Percentiles rank a stretch among this genome's conserved stretches.
Evolutionary conservation across 2,329 filamentous ascomycete species (phyloP).

Genomic region (Dactylellina cionopaga): DNA sequence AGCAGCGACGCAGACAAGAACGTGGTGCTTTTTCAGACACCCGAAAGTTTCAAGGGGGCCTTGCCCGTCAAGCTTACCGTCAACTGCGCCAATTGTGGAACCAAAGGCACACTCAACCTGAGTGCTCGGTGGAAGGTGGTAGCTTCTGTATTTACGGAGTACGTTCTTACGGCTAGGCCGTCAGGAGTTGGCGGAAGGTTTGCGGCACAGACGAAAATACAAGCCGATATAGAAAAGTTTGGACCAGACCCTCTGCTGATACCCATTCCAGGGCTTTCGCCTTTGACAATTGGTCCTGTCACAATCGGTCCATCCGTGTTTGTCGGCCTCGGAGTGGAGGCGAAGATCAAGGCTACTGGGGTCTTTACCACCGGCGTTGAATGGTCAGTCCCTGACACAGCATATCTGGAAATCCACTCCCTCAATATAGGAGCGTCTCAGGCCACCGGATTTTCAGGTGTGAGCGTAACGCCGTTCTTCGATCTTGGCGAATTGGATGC

Average conservation of each 20-base stretch:
- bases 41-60: background rate
- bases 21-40: background rate
- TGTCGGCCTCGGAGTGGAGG: constrained; percentile 15
- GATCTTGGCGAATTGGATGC: constrained; percentile 15
- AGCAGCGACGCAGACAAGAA: constrained; percentile 1
- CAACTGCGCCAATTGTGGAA: constrained; percentile 16
- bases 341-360: constrained; percentile 11
- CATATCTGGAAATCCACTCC: constrained; percentile 12
- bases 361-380: constrained; percentile 8
- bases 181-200: constrained; percentile 12
- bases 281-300: constrained; percentile 5
- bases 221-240: constrained; percentile 17
- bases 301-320: constrained; percentile 14
- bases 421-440: background rate
- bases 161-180: background rate
- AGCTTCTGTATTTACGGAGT: background rate
- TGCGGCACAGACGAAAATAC: constrained; percentile 9
- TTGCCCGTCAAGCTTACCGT: background rate
- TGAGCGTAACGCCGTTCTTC: constrained; percentile 3
- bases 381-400: constrained; percentile 18
- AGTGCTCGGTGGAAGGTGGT: constrained; percentile 1
- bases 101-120: constrained; percentile 5
- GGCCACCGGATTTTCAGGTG: background rate
- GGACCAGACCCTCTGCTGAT: constrained; percentile 1
- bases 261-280: constrained; percentile 6